A percentile compares a stretch with the other conserved stretches of the same genome.
phyloP scores from a whole-genome alignment of 208 protist genomes.

The Histomonas meleagridis region DNA sequence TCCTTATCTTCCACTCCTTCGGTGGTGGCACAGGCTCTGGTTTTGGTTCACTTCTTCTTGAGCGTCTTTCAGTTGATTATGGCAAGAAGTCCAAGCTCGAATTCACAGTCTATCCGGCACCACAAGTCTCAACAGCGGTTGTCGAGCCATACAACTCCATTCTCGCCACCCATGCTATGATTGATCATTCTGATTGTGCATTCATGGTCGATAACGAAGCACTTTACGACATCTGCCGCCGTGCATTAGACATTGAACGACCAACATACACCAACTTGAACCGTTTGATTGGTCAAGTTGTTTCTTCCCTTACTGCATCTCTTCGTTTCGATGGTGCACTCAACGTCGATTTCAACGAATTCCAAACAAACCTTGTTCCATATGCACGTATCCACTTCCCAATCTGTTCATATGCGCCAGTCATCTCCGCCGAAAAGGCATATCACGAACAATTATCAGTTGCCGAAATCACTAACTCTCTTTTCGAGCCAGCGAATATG shows the following conservation, averaged over 20 bases:
- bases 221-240: conserved; percentile 57
- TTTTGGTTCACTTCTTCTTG: conserved; percentile 80
- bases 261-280: conserved; percentile 61
- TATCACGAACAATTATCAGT: conserved; percentile 60
- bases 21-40: conserved; percentile 94
- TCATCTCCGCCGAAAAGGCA: conserved; percentile 60
- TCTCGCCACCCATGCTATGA: conserved; percentile 53
- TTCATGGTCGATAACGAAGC: conserved; percentile 59
- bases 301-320: conserved; percentile 57
- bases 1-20: conserved; percentile 90
- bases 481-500: conserved; percentile 59
- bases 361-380: conserved; percentile 61
- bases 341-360: conserved; percentile 61
- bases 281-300: conserved; percentile 51
- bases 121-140: conserved; percentile 56
- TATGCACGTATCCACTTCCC: conserved; percentile 61
- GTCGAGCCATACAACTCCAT: conserved; percentile 65
- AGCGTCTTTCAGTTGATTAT: conserved; percentile 87
- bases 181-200: conserved; percentile 55
- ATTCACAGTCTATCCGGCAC: conserved; percentile 59
- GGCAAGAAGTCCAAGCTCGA: conserved; percentile 84
- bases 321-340: conserved; percentile 60
- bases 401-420: conserved; percentile 54
- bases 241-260: conserved; percentile 60
- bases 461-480: conserved; percentile 60